Evolutionary conservation across 2,329 filamentous ascomycete genomes (phyloP), one percentile per base, ranked within the genome.

Genomic region (Cadophora luteo-olivacea): DNA sequence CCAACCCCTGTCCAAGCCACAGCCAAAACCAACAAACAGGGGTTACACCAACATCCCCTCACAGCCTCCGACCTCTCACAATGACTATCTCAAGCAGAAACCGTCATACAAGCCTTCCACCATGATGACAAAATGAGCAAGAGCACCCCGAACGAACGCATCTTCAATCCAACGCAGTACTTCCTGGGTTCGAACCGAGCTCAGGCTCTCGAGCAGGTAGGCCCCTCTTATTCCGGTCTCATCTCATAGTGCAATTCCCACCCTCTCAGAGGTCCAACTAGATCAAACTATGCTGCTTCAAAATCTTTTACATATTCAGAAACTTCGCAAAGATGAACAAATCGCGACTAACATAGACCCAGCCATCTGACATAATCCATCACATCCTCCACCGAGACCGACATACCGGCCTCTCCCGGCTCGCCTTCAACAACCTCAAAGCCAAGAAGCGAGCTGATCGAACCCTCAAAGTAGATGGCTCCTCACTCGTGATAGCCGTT

Each of bases 351-450:
- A 58, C 25, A 14, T 16, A 12, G 11, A 22, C 8, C 25, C 14
- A 48, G 58, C 52, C 66, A 5, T 67, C 66, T 8, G 66, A 67
- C 24, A 67, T 67, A 22, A 60, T 58, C n/a, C 61, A 67, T 29
- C 66, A 67, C 41, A 67, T 67, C 41, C 51, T 64, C 4, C 54
- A 55, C 14, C 61, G 55, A 29, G 66, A 67, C 19, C 25, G 16
- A 19, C 9, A 29, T 4, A 38, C 38, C 33, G 65, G 65, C 3
- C 58, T 67, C 38, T 64, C 66, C 4, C 51, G 41, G 24, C 66
- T 67, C n/a, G 61, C 51, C 1, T 45, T 64, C 25, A 67, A 67
- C 41, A 67, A 64, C 49, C 41, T 67, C 36, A 67, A 67, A 60
- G 66, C 52, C 29, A 64, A 52, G 19, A 57, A 45, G 52, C 41